phyloP scores from a whole-genome alignment of 2,329 filamentous ascomycete species.

The Metarhizium rileyi region DNA sequence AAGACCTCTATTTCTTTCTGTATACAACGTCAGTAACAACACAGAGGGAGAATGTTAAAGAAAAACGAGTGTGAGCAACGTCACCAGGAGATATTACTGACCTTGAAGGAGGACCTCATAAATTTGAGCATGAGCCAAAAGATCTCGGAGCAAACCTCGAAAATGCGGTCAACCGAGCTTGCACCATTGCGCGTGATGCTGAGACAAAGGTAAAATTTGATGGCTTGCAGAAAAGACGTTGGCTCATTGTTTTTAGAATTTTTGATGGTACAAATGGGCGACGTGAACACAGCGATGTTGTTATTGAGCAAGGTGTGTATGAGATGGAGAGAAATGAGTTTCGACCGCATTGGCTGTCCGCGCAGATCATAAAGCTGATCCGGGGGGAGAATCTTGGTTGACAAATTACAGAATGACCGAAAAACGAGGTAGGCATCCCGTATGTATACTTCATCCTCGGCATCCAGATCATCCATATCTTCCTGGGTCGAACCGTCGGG shows the following conservation, averaged over 20 bases:
- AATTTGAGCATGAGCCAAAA: slow-evolving; percentile 97
- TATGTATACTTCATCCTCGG: slow-evolving; percentile 91
- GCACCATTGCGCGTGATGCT: slow-evolving; percentile 92
- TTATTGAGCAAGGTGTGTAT: slow-evolving; percentile 95
- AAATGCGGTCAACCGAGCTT: slow-evolving; percentile 83
- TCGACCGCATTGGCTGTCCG: slow-evolving; percentile 94
- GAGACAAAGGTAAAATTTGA: slow-evolving; percentile 94
- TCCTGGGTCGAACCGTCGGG: slow-evolving; percentile 47
- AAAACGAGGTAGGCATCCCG: slow-evolving; percentile 96
- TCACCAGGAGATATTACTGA: slow-evolving; percentile 24
- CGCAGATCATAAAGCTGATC: slow-evolving; percentile 90
- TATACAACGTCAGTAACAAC: slow-evolving; percentile 18
- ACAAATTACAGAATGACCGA: slow-evolving; percentile 93
- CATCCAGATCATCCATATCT: slow-evolving; percentile 49
- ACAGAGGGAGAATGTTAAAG: slow-evolving; percentile 6
- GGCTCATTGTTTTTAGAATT: slow-evolving; percentile 82
- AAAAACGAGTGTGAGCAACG: not conserved
- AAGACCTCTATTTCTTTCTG: slow-evolving; percentile 97
- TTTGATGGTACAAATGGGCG: slow-evolving; percentile 82
- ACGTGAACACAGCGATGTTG: slow-evolving; percentile 82
- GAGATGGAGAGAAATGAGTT: slow-evolving; percentile 87
- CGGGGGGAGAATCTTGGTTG: slow-evolving; percentile 78
- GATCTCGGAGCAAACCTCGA: slow-evolving; percentile 92
- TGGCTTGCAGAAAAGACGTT: slow-evolving; percentile 84
- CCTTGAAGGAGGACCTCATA: slow-evolving; percentile 89